Evolutionary conservation across 2,329 filamentous ascomycete genomes (phyloP).

Genomic region (Zarea fungicola): DNA sequence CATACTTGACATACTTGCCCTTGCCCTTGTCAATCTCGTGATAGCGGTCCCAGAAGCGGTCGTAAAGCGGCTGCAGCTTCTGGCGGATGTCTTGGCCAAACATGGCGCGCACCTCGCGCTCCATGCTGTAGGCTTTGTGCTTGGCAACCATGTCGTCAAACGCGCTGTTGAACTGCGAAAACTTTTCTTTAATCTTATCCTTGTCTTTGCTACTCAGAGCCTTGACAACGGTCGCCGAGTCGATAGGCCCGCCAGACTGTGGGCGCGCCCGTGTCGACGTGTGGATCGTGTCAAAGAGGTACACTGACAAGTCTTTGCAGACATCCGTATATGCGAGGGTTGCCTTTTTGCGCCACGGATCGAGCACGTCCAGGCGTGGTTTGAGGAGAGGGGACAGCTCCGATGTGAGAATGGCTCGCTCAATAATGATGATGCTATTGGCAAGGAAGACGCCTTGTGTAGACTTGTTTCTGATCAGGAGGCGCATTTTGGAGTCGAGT

Average conservation of each 20-base stretch:
- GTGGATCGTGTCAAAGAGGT: slow-evolving; percentile 87
- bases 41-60: slow-evolving; percentile 93
- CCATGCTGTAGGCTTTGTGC: slow-evolving; percentile 84
- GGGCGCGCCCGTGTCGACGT: slow-evolving; percentile 66
- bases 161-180: slow-evolving; percentile 79
- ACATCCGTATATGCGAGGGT: slow-evolving; percentile 75
- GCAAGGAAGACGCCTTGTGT: slow-evolving; percentile 84
- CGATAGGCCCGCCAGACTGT: slow-evolving; percentile 68
- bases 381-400: slow-evolving; percentile 71
- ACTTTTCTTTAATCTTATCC: slow-evolving; percentile 94
- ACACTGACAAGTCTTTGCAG: slow-evolving; percentile 81
- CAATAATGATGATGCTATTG: slow-evolving; percentile 79
- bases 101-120: slow-evolving; percentile 77
- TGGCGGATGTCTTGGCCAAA: slow-evolving; percentile 81
- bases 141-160: slow-evolving; percentile 85
- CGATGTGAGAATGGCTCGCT: slow-evolving; percentile 76
- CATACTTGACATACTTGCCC: slow-evolving; percentile 97
- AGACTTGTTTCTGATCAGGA: slow-evolving; percentile 70
- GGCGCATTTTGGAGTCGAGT: slow-evolving; percentile 68
- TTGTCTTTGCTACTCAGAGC: slow-evolving; percentile 83
- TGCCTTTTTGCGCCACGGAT: slow-evolving; percentile 83
- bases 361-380: slow-evolving; percentile 60
- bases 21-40: slow-evolving; percentile 97
- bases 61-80: slow-evolving; percentile 91
- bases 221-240: slow-evolving; percentile 81